Base-by-base conservation (phyloP, 179 eudicot species). In the Amaranthus tricolor region DNA sequence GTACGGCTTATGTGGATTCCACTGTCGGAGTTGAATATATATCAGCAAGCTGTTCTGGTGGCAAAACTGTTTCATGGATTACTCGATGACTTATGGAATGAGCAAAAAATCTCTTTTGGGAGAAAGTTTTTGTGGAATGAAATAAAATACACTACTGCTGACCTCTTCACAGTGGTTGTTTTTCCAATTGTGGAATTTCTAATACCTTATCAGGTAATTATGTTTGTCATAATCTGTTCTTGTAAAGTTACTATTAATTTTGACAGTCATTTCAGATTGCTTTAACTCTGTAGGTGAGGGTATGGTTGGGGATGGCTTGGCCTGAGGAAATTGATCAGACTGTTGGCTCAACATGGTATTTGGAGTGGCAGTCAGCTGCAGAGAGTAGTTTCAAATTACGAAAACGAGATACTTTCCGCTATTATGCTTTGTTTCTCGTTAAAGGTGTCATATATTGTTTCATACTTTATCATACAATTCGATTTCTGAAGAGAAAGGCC, bases 1-100 rank as follows among this genome's bases (percentile, higher is more conserved):
- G 88, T 93, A 79, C 94, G 88, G 72, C 81, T 89, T 55, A 93
- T 93, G 98, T 87, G 91, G 91, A 91, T 93, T 73, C 96, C 98
- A 70, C 73, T 91, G 49, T 85, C 89, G 47, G 98, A 93, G 81
- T 77, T 91, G 85, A 88, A 82, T 83, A 72, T 89, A 75, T 71
- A 71, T 64, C 92, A 89, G 75, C 94, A 88, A 77, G 68, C 78
- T 79, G 82, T 82, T 80, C 65, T 91, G 81, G 66, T 82, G 68
- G 80, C 70, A 68, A 87, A 85, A 76, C 21, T 88, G 9, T 77
- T 79, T 57, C 71, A 76, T 72, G 85, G 79, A 74, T 49, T 81
- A 54, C 68, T 86, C 68, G 70, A 45, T 74, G 82, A 77, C 57
- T 70, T 93, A 65, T 89, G 94, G 96, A 89, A 66, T 59, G 76